Base-by-base conservation (phyloP, 352 stramenopile species). In the Phytophthora sp. region DNA sequence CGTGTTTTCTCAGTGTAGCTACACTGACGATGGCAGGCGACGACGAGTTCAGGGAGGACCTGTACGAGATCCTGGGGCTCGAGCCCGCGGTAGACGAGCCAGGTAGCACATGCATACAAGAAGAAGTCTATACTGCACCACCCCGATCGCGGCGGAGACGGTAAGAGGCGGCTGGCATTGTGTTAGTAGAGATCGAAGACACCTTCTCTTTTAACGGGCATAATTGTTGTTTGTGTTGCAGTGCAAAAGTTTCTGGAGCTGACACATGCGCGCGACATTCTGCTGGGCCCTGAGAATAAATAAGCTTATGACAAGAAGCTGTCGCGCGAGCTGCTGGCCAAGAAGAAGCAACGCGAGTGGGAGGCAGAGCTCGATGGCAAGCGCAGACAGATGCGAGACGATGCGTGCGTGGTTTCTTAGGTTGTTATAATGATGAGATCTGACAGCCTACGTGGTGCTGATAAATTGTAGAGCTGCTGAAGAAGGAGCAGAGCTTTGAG, bases 171-270 rank as follows among this genome's bases (percentile, higher is more conserved):
- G n/a, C n/a, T n/a, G n/a, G n/a, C n/a, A n/a, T n/a, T n/a, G n/a
- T n/a, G n/a, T n/a, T n/a, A n/a, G n/a, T n/a, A n/a, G n/a, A n/a
- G n/a, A n/a, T n/a, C n/a, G n/a, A n/a, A n/a, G n/a, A n/a, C n/a
- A n/a, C n/a, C 20, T 65, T 44, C 16, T 42, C 27, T 21, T 50
- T 29, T 59, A 51, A 61, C 31, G n/a, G n/a, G n/a, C n/a, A n/a
- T n/a, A n/a, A 46, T 27, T 24, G 38, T 35, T 20, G 31, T 24
- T 29, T 56, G 24, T 56, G 5, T 7, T 57, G 24, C 57, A 94
- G 86, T 91, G 27, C 80, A 89, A 47, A 93, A 92, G 63, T 95
- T 95, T 46, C 63, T 90, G 27, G 85, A 95, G 69, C 74, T 95
- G 46, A 90, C 89, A 21, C 73, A 90, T 69, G 82, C 86, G 41